Conservation (phyloP, 1,139 yeast genomes). For the Pichia sp. region DNA sequence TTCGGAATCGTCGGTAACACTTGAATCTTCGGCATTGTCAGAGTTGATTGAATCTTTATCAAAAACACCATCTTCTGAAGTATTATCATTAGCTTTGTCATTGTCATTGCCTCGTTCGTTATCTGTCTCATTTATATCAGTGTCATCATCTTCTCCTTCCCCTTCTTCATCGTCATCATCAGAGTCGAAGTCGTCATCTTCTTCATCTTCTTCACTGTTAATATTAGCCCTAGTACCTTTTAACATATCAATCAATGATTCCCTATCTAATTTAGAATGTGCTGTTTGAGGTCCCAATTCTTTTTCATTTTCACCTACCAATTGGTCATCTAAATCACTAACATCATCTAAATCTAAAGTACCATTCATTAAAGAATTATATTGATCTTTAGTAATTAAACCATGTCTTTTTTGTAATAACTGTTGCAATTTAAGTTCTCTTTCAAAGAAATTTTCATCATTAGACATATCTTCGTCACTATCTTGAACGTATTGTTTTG, state of each 20-base stretch:
- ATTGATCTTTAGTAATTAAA: constrained; percentile 28
- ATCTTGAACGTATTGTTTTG: constrained; percentile 55
- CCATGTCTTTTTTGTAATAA: constrained; percentile 30
- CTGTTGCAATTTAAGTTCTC: constrained; percentile 50
- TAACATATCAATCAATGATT: constrained; percentile 1
- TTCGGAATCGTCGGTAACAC: constrained; percentile 8
- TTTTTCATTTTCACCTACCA: constrained; percentile 14
- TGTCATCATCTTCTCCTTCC: constrained; percentile 7
- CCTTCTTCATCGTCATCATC: constrained; percentile 11
- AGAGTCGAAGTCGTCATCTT: constrained; percentile 2
- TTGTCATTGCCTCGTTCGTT: constrained; percentile 8
- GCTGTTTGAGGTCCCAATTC: constrained; percentile 9
- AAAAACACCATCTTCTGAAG: neutral
- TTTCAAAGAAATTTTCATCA: constrained; percentile 48
- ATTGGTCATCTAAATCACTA: constrained; percentile 14
- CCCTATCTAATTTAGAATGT: constrained; percentile 5
- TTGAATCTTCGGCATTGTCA: constrained; percentile 11
- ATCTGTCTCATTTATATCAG: no score
- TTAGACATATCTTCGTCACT: constrained; percentile 61
- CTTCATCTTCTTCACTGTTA: constrained; percentile 9
- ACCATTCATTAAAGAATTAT: constrained; percentile 21
- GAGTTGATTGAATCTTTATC: constrained; percentile 9
- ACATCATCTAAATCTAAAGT: constrained; percentile 10
- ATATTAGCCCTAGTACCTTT: neutral
- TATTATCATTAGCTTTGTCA: constrained; percentile 2